Base-by-base conservation (phyloP, 2,329 filamentous ascomycete genomes). In the Diaporthe destruens region DNA sequence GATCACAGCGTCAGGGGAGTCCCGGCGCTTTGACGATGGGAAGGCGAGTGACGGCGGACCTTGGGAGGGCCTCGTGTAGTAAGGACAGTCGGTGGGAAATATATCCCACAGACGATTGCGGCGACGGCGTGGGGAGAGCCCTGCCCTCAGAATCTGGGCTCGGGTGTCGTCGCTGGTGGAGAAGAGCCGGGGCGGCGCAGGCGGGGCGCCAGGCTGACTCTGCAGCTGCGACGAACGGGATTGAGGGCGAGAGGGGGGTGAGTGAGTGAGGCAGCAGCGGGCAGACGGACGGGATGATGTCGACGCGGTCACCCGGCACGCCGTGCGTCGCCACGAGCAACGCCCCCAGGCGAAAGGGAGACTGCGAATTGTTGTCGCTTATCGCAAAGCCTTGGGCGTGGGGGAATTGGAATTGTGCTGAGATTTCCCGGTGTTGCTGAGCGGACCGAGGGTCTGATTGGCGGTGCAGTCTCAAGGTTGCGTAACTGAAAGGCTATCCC, bases 1-100 rank as follows among this genome's bases (percentile, higher is more conserved):
- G 80, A 79, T 80, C 77, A 82, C 55, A 54, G 32, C 14, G 6
- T 53, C 8, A n/a, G 32, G 7, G 3, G 4, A 18, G 61, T 20
- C 59, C 29, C 29, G 2, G 44, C 14, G 59, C 11, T 29, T 29
- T 7, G 44, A 18, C 29, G 12, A 51, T 65, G 12, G 12, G 29
- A 20, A 4, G 6, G 11, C 61, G 23, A 29, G n/a, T 25, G 20
- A 25, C 20, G 44, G 18, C 32, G 39, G 61, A n/a, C 32, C 32
- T n/a, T 53, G 20, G 18, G 18, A 20, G 29, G 47, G 32, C 53
- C 61, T 20, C 6, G 61, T 25, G 3, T 2, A 51, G 44, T 6
- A 18, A 36, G 11, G 47, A 25, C 44, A 25, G 61, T 53, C 61
- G 20, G 61, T 25, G 7, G 47, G 32, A 18, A 34, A 63, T 39